Evolutionary conservation across 2,329 filamentous ascomycete species (phyloP).

Genomic region (Scedosporium apiospermum): DNA sequence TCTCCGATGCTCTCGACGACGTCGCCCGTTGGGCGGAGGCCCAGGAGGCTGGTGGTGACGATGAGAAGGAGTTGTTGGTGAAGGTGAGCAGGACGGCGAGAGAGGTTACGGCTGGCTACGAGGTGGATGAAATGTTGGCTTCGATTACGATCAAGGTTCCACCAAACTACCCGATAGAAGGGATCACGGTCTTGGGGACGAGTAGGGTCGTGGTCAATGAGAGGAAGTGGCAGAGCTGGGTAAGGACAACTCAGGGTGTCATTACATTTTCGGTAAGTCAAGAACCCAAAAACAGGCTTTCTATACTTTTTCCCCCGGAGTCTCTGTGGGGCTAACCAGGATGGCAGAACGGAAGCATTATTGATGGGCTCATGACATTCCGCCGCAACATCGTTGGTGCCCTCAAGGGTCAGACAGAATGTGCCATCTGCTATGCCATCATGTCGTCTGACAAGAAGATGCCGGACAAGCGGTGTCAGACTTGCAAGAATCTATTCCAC

Average conservation of each 20-base stretch:
- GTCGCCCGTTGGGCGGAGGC: slow-evolving; percentile 57
- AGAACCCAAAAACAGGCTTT: neutral
- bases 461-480: slow-evolving; percentile 83
- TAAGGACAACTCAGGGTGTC: slow-evolving; percentile 78
- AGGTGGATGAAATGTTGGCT: slow-evolving; percentile 79
- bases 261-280: slow-evolving; percentile 71
- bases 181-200: slow-evolving; percentile 64
- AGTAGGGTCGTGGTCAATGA: slow-evolving; percentile 83
- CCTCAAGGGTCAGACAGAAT: slow-evolving; percentile 88
- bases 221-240: slow-evolving; percentile 86
- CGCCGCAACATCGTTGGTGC: slow-evolving; percentile 78
- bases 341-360: slow-evolving; percentile 64
- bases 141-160: slow-evolving; percentile 77
- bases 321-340: neutral
- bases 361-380: slow-evolving; percentile 80
- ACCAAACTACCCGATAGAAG: slow-evolving; percentile 70
- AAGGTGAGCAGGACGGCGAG: slow-evolving; percentile 61
- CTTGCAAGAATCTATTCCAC: slow-evolving; percentile 93
- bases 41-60: slow-evolving; percentile 37
- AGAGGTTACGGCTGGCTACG: slow-evolving; percentile 77
- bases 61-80: slow-evolving; percentile 51
- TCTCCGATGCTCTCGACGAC: slow-evolving; percentile 55
- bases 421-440: slow-evolving; percentile 94
- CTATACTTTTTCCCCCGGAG: neutral
- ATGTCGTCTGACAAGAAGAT: slow-evolving; percentile 81